Conservation (phyloP, 2,329 filamentous ascomycete genomes). For the Dothiorella sarmentorum region DNA sequence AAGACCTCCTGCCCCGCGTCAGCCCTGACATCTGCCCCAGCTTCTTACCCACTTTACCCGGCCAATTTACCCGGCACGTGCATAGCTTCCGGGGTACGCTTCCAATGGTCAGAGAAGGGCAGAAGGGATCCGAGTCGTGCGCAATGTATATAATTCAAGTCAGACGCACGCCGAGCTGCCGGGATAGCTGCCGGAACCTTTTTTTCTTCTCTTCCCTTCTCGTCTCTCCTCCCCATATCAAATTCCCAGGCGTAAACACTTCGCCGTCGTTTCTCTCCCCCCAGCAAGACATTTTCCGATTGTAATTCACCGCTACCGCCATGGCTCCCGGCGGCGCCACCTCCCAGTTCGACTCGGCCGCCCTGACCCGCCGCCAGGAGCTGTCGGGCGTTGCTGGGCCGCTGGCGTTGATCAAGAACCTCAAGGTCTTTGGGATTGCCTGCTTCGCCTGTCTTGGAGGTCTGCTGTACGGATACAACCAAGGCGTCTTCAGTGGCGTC, state of each 20-base stretch:
- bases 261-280: not conserved
- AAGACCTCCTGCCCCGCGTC: not conserved
- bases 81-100: not conserved
- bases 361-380: slow-evolving; percentile 40
- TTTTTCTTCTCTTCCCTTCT: not conserved
- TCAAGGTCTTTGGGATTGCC: slow-evolving; percentile 54
- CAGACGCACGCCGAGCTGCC: not conserved
- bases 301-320: not conserved
- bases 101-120: not conserved
- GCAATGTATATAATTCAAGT: slow-evolving; percentile 9
- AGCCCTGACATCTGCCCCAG: not conserved
- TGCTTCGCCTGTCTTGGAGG: slow-evolving; percentile 53
- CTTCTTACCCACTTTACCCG: not conserved
- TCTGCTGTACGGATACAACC: slow-evolving; percentile 67
- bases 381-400: slow-evolving; percentile 43
- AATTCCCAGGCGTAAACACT: not conserved
- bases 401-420: slow-evolving; percentile 50
- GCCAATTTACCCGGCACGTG: slow-evolving; percentile 11
- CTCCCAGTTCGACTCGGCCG: slow-evolving; percentile 39
- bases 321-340: slow-evolving; percentile 39
- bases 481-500: slow-evolving; percentile 73
- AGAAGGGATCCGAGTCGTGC: not conserved
- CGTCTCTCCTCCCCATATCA: no score
- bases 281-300: no score
- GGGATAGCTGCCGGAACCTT: not conserved